Evolutionary conservation across 257 asterid species (phyloP).

Genomic region (Solanum arcanum): DNA sequence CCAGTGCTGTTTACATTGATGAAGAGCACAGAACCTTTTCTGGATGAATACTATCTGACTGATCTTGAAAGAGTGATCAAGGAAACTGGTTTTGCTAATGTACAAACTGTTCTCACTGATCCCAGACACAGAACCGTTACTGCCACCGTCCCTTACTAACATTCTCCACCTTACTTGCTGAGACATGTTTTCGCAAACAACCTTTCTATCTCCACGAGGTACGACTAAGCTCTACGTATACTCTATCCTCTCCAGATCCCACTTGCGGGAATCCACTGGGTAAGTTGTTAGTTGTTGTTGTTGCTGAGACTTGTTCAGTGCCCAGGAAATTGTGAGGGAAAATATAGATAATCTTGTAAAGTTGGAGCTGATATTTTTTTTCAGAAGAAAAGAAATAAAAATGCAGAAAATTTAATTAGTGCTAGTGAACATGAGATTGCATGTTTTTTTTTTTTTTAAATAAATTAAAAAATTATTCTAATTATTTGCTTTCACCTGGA

Average conservation of each 20-base stretch:
- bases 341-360: background rate
- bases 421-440: background rate
- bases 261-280: background rate
- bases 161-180: background rate
- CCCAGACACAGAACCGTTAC: constrained; percentile 86
- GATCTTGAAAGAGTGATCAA: constrained; percentile 53
- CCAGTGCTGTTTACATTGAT: constrained; percentile 85
- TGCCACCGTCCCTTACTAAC: constrained; percentile 57
- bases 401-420: background rate
- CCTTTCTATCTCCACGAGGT: background rate
- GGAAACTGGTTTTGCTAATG: constrained; percentile 51
- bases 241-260: background rate
- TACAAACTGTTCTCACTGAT: constrained; percentile 55
- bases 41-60: constrained; percentile 78
- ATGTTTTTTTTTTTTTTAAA: too few relatives aligned
- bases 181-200: background rate
- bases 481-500: background rate
- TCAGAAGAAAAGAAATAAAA: too few relatives aligned
- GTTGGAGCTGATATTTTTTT: background rate
- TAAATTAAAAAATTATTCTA: background rate
- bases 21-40: constrained; percentile 93
- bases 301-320: background rate
- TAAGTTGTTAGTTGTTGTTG: background rate
- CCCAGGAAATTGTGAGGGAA: background rate
- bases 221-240: background rate